Evolutionary conservation across 306 rosid species (phyloP), one percentile per base, ranked within the genome.

Genomic region (Styphnolobium japonicum): DNA sequence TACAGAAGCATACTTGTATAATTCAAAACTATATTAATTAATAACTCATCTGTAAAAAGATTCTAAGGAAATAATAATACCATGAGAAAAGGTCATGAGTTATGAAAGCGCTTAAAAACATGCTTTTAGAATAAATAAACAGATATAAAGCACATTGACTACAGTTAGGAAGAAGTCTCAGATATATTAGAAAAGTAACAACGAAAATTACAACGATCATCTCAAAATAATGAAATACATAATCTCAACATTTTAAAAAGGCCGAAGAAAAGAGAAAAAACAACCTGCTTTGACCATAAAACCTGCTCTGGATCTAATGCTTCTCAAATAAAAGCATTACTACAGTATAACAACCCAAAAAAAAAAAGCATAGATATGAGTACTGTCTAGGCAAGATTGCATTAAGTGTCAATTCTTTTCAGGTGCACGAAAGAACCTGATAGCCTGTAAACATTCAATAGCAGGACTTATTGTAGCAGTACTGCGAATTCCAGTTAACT

Each of bases 361-460:
- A 68, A 77, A 6, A 2, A 43, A n/a, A n/a, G n/a, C 18, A 55
- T 22, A 18, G 6, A 36, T 22, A 39, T 42, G 23, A 15, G 58
- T 19, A 39, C 27, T 27, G 65, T 51, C 46, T 42, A 25, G 40
- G 72, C 37, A 76, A 84, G 22, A 76, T 72, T 52, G 56, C 16
- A 37, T 39, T 18, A 22, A 63, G 72, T 36, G 12, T 76, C 67
- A 60, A 69, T 62, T 82, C 51, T 34, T 42, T 56, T 64, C n/a
- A 48, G 22, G 25, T 42, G 31, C 45, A 19, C 10, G 53, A 62
- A 80, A 63, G 25, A 22, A 93, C 99, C 95, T 91, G 80, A 93
- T 43, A 68, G 93, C 86, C 79, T 82, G 85, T 78, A 95, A 78
- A 69, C 85, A 89, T 74, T 95, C 94, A 51, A 84, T 29, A 19